Conservation (phyloP, 805 yeast genomes). For the Scheffersomyces stipitis region DNA sequence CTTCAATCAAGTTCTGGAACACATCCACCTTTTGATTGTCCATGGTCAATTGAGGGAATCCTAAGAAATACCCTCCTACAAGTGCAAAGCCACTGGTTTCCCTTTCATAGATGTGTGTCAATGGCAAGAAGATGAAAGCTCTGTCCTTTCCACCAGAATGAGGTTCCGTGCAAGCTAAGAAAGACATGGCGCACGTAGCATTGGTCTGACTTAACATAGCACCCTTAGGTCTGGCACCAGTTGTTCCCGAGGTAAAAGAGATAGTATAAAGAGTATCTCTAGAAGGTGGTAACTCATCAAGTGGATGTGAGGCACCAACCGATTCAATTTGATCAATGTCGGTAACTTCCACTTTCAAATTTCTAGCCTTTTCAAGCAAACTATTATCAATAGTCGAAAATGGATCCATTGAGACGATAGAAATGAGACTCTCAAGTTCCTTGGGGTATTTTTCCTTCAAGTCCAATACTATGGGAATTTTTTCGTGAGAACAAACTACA, state of each 20-base stretch:
- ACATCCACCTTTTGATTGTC: conserved; percentile 16
- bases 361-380: conserved; percentile 20
- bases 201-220: conserved; percentile 56
- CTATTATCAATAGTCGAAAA: conserved; percentile 4
- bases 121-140: conserved; percentile 44
- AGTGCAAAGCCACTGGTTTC: conserved; percentile 44
- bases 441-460: conserved; percentile 14
- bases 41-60: conserved; percentile 41
- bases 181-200: conserved; percentile 46
- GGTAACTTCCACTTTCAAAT: conserved; percentile 21
- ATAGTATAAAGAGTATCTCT: conserved; percentile 55
- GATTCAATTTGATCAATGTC: conserved; percentile 33
- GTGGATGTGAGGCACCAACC: conserved; percentile 31
- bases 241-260: conserved; percentile 74
- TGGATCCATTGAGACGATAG: conserved; percentile 29
- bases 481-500: conserved; percentile 16
- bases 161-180: conserved; percentile 12
- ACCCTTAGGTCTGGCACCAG: conserved; percentile 69
- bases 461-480: conserved; percentile 11
- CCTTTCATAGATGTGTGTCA: conserved; percentile 61
- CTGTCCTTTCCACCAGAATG: conserved; percentile 5
- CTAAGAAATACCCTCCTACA: conserved; percentile 49
- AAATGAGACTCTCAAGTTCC: conserved; percentile 16
- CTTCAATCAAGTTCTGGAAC: conserved; percentile 24
- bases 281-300: conserved; percentile 42